Base-by-base conservation (phyloP, 2,329 filamentous ascomycete species). In the Colletotrichum eremochloae region DNA sequence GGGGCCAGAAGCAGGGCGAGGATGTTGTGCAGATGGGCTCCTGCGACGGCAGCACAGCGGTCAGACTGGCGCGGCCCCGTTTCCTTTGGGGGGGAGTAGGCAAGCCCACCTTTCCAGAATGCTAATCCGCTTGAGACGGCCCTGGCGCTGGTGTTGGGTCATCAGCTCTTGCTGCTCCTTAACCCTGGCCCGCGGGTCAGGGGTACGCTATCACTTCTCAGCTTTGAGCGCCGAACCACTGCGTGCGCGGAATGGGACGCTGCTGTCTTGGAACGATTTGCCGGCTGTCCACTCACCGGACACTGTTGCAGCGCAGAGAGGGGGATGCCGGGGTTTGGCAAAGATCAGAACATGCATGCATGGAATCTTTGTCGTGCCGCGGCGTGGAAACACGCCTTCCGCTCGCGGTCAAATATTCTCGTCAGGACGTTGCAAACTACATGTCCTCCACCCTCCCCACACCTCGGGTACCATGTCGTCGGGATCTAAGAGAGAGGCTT, bases 11-110 rank as follows among this genome's bases (percentile, higher is more conserved):
- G 53, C 65, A 60, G 60, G 55, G 58, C 58, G 60, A 50, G 55
- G 60, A 69, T 72, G 66, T 72, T 69, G 70, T 72, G 67, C 70
- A 72, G 70, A 69, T 65, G 66, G 46, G 50, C 55, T 52, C 63
- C 60, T 69, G 46, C 56, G 52, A 62, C 52, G 52, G 42, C 57
- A 53, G 42, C 67, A 72, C 50, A 60, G 40, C 55, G 31, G 67
- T n/a, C 57, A 56, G 50, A 52, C 68, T 50, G 52, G 57, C 66
- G 46, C 65, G 38, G 66, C 53, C 69, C 69, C 58, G 36, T 44
- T 44, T 68, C 24, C 24, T 68, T 62, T 48, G 24, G 58, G 65
- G 65, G 44, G 15, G 15, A 6, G 52, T 53, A 48, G 55, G 40
- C 60, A 55, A 60, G 60, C 38, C 60, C 69, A 69, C 68, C 42